These are phyloP conservation scores for Zygosaccharomyces bisporus DNA, from an alignment of 805 yeast species.

Conservation along the genomic window DNA sequence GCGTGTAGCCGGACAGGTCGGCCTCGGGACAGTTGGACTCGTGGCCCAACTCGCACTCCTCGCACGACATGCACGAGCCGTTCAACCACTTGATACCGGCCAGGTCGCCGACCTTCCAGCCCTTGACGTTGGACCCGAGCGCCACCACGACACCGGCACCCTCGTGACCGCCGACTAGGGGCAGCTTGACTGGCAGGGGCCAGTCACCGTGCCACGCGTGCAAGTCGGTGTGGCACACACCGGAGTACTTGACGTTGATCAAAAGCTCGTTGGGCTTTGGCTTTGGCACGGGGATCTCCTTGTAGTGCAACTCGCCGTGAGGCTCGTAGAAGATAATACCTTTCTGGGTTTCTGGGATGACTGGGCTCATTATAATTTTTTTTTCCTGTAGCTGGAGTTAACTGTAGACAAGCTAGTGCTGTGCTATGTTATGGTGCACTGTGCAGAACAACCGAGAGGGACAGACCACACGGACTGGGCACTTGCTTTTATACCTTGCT, in stretches of 20 bases:
- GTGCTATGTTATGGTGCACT: background rate
- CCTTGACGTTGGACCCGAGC: slow-evolving; percentile 52
- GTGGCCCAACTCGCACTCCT: slow-evolving; percentile 51
- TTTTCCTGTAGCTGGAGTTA: too few relatives aligned
- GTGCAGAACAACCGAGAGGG: too few relatives aligned
- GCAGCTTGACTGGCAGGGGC: slow-evolving; percentile 65
- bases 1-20: slow-evolving; percentile 80
- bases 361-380: slow-evolving; percentile 19
- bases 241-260: slow-evolving; percentile 79
- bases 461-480: too few relatives aligned
- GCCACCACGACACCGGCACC: slow-evolving; percentile 68
- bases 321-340: slow-evolving; percentile 64
- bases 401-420: too few relatives aligned
- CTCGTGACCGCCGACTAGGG: slow-evolving; percentile 67
- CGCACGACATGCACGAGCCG: slow-evolving; percentile 61
- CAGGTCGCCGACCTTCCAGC: slow-evolving; percentile 58
- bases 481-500: background rate
- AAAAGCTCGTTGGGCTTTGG: slow-evolving; percentile 77
- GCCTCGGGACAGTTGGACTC: slow-evolving; percentile 66
- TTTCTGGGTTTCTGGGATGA: slow-evolving; percentile 64
- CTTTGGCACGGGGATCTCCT: slow-evolving; percentile 73
- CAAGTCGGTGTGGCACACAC: slow-evolving; percentile 91
- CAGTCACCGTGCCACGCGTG: slow-evolving; percentile 96
- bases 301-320: slow-evolving; percentile 61
- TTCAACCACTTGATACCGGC: slow-evolving; percentile 68